Evolutionary conservation across 192 early-diverging fungal species (phyloP), one percentile per base, ranked within the genome.

Genomic region (Coemansia sp.): DNA sequence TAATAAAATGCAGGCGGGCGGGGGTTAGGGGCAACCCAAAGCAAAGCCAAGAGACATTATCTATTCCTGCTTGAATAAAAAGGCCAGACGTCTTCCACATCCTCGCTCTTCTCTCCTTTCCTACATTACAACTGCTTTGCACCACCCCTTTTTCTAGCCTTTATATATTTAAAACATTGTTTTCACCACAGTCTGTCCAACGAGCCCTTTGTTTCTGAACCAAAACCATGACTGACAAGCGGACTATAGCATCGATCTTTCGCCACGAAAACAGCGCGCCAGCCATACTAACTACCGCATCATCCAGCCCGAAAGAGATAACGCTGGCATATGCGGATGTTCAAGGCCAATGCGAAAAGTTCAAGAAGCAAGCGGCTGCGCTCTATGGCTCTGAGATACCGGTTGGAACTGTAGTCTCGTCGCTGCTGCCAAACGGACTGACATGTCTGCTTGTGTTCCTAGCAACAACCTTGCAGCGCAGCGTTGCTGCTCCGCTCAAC

Each of bases 401-500:
- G 6, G 47, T 65, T 1, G 81, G 81, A 32, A 69, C 81, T 6
- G 78, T 80, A 4, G 61, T 91, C 13, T 84, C 88, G 21, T 83
- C 87, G 49, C 65, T 85, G 19, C 74, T 89, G 66, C 89, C 90
- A 39, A 94, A 92, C 71, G 87, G 87, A 0, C 69, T 93, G 4
- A 85, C 88, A 62, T 90, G 88, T 61, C 71, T 89, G 22, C 73
- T 89, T 10, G 76, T 85, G 37, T 93, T 94, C 62, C 80, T 94
- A 43, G 92, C 84, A 18, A 84, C 82, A 15, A 83, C 86, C 0
- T 72, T 86, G 8, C 69, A 85, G 73, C 86, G 88, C 57, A 78
- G 87, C 66, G 77, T 87, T 4, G 87, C 91, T 5, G 88, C 91
- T 42, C 93, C 93, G 40, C 77, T 94, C 19, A 92, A 93, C 67